These are phyloP conservation scores for Mucor velutinosus DNA, from an alignment of 371 early-diverging fungal species.

Conservation along the genomic window DNA sequence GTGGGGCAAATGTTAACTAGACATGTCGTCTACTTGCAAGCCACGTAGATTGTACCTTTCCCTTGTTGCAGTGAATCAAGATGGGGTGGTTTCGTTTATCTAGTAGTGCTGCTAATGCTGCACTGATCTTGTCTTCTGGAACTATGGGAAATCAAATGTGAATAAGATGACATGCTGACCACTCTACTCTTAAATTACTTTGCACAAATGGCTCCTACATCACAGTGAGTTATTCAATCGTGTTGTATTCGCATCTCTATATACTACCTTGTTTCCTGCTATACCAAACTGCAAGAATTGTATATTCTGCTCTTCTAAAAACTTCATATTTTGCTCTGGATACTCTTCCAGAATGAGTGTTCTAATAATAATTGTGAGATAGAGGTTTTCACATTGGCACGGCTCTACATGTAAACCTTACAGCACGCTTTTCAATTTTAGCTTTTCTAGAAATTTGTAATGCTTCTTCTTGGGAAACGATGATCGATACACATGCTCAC, in stretches of 20 bases:
- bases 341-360: conserved; percentile 94
- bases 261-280: conserved; percentile 90
- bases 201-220: conserved; percentile 95
- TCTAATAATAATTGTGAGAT: conserved; percentile 34
- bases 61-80: conserved; percentile 96
- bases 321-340: conserved; percentile 89
- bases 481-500: conserved; percentile 87
- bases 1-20: neutral
- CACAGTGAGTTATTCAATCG: neutral
- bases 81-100: conserved; percentile 91
- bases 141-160: conserved; percentile 43
- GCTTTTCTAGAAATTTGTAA: conserved; percentile 87
- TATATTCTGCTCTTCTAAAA: conserved; percentile 85
- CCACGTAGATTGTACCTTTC: conserved; percentile 65
- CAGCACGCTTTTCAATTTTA: conserved; percentile 89
- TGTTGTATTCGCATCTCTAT: too few species aligned
- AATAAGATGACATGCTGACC: neutral
- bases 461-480: conserved; percentile 92
- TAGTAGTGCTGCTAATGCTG: conserved; percentile 83
- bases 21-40: neutral
- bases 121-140: conserved; percentile 88
- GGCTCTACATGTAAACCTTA: conserved; percentile 32
- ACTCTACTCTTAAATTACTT: conserved; percentile 50
- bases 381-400: neutral
- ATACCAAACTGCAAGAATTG: conserved; percentile 92